Evolutionary conservation across 2,329 filamentous ascomycete species (phyloP), one percentile per base, ranked within the genome.

Genomic region (Phaeosphaeriaceae sp.): DNA sequence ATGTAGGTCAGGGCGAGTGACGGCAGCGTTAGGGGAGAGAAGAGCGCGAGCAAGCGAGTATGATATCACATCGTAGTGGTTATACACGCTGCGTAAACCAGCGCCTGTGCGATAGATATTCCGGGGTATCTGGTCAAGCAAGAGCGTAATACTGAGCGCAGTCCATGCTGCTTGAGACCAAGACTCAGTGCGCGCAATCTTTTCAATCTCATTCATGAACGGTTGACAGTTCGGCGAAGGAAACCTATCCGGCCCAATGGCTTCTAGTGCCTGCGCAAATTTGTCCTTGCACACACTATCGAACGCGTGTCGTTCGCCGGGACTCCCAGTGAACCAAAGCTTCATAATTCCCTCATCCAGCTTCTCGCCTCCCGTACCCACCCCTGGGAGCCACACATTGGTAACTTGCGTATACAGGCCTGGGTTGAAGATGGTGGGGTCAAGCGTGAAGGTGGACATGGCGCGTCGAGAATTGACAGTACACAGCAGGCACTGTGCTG

Each of bases 71-170:
- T 87, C 85, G 55, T 84, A 87, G 56, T 81, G 76, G 1, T 50
- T 70, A 61, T 86, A 87, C 3, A 82, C 75, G 2, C 80, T 54
- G 0, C 74, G 66, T 18, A 82, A 68, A 0, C 74, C 71, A 0
- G 62, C 56, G 6, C 60, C 59, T 0, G 75, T 78, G 12, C 86
- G 83, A 70, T 81, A 85, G 54, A 83, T 77, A 62, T 88, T 87
- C 2, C 86, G 80, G 0, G 85, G 77, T 34, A 87, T 76, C 61
- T 88, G 85, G 54, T 88, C 86, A 2, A 88, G 76, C 2, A 88
- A 74, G 2, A 88, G 58, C 4, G 84, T 60, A 0, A 87, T 64
- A 36, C 77, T 76, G 2, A 88, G 70, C 11, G 76, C 64, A 3
- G 69, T 72, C 40, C 72, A 70, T 1, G 71, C 72, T 1, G 55